Conservation (phyloP, 2,329 filamentous ascomycete species). For the Simplicillium sp. region DNA sequence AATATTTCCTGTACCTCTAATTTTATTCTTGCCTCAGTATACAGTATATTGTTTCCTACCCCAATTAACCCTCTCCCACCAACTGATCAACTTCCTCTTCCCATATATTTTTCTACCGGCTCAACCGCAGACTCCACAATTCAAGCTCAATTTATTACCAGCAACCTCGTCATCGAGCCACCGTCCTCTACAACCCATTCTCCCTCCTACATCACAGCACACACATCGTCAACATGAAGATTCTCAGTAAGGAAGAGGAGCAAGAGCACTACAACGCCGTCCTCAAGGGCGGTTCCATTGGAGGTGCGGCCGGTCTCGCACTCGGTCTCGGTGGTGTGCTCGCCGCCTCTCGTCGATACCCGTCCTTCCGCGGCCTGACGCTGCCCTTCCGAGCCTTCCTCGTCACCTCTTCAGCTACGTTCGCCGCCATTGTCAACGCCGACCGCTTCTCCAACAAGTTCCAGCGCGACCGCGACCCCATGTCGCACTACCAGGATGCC, state of each 20-base stretch:
- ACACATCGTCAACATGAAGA: constrained; percentile 61
- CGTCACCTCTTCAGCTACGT: constrained; percentile 71
- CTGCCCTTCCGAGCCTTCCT: constrained; percentile 88
- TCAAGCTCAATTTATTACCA: too few species aligned
- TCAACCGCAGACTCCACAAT: too few species aligned
- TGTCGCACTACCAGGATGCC: constrained; percentile 55
- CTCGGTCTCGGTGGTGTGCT: constrained; percentile 59
- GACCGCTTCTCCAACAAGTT: constrained; percentile 59
- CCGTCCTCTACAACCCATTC: background rate
- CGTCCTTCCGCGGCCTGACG: constrained; percentile 71
- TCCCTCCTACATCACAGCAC: too few species aligned
- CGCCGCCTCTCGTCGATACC: constrained; percentile 61
- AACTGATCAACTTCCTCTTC: too few species aligned
- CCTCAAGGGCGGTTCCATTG: constrained; percentile 67
- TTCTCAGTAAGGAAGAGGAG: constrained; percentile 92
- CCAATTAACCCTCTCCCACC: too few species aligned
- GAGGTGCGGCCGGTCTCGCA: constrained; percentile 58
- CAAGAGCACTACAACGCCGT: constrained; percentile 73
- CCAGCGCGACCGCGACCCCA: constrained; percentile 61
- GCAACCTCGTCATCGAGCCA: too few species aligned
- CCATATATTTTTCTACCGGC: too few species aligned
- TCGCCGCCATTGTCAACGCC: constrained; percentile 78
- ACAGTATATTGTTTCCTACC: too few species aligned
- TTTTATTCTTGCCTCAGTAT: too few species aligned
- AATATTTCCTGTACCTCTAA: too few species aligned